Evolutionary conservation across 306 rosid genomes (phyloP).

Genomic region (Comarum palustre): DNA sequence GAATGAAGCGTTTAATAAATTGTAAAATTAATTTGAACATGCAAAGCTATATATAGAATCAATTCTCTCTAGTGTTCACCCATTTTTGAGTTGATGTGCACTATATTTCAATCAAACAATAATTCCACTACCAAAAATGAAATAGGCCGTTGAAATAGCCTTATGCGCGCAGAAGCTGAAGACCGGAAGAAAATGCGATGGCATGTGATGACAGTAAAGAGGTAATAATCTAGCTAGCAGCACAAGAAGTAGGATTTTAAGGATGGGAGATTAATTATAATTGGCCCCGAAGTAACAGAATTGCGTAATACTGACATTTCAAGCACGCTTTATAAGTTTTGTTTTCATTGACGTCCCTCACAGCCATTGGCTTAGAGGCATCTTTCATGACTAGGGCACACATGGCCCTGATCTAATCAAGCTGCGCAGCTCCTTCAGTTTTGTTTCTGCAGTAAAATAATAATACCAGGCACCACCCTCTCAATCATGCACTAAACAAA

Average conservation of each 20-base stretch:
- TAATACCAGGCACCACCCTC: too few relatives aligned
- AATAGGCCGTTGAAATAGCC: background rate
- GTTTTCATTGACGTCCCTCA: slow-evolving; percentile 1
- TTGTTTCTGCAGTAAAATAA: too few relatives aligned
- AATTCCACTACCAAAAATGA: background rate
- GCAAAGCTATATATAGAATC: too few relatives aligned
- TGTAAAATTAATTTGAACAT: too few relatives aligned
- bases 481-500: too few relatives aligned
- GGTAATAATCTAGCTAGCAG: background rate
- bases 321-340: background rate
- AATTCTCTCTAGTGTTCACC: too few relatives aligned
- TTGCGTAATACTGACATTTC: background rate
- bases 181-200: background rate
- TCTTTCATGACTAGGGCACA: too few relatives aligned
- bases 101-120: background rate
- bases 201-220: slow-evolving; percentile 2
- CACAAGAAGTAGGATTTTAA: background rate
- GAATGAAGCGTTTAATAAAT: too few relatives aligned
- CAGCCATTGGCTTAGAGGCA: too few relatives aligned
- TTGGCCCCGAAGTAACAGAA: background rate
- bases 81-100: too few relatives aligned
- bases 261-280: background rate
- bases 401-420: too few relatives aligned
- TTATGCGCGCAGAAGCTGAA: background rate
- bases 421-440: too few relatives aligned